phyloP scores from a whole-genome alignment of 495 filamentous ascomycete species.

The Lasiosphaeriaceae sp. region DNA sequence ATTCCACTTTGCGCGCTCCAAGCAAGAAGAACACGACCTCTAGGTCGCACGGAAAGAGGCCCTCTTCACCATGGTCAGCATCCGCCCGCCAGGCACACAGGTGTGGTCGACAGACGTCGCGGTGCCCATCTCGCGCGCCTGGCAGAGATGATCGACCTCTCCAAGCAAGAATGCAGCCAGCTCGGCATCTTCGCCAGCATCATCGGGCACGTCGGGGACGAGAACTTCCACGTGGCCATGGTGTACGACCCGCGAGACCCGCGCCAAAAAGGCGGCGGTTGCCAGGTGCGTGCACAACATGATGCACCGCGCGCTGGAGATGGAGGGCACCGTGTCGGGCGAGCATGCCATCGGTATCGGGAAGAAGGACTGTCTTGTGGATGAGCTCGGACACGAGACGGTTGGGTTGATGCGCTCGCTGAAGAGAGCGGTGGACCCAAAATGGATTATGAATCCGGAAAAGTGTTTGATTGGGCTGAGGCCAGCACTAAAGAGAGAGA shows the following conservation, averaged over 20 bases:
- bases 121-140: slow-evolving; percentile 64
- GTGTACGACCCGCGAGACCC: slow-evolving; percentile 25
- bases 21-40: slow-evolving; percentile 56
- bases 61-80: slow-evolving; percentile 55
- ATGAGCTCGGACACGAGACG: slow-evolving; percentile 29
- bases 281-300: slow-evolving; percentile 22
- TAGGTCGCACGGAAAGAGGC: slow-evolving; percentile 69
- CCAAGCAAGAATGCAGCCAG: slow-evolving; percentile 58
- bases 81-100: slow-evolving; percentile 45
- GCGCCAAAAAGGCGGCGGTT: slow-evolving; percentile 21
- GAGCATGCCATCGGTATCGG: slow-evolving; percentile 37
- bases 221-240: slow-evolving; percentile 35
- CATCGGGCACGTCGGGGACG: slow-evolving; percentile 67
- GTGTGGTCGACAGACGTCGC: slow-evolving; percentile 71
- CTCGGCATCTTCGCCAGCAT: slow-evolving; percentile 66
- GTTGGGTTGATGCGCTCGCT: slow-evolving; percentile 29
- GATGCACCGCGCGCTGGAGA: slow-evolving; percentile 31
- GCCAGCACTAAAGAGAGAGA: too few species aligned
- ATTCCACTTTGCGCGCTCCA: slow-evolving; percentile 58
- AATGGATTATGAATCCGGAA: slow-evolving; percentile 35
- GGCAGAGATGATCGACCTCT: slow-evolving; percentile 63
- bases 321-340: slow-evolving; percentile 36
- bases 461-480: slow-evolving; percentile 27
- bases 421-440: slow-evolving; percentile 30
- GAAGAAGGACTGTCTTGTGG: slow-evolving; percentile 27